Conservation (phyloP, 371 early-diverging fungal genomes). For the Mucor piriformis region DNA sequence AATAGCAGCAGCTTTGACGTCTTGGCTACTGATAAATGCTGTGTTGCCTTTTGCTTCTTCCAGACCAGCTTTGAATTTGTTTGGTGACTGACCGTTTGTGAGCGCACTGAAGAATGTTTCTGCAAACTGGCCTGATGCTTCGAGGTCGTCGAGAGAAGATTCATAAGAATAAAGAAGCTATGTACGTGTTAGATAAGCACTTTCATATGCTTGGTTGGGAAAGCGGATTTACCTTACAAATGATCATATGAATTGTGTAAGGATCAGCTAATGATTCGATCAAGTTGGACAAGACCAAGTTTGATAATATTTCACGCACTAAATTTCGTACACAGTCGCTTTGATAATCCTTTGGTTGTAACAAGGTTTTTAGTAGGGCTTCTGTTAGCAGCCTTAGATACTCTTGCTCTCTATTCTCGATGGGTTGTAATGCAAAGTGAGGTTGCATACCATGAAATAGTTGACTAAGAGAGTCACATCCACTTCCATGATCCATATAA, state of each 20-base stretch:
- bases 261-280: conserved; percentile 59
- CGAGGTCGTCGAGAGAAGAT: conserved; percentile 32
- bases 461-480: conserved; percentile 41
- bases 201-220: no score
- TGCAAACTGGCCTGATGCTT: conserved; percentile 35
- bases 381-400: conserved; percentile 56
- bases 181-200: not conserved
- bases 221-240: conserved; percentile 65
- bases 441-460: conserved; percentile 69
- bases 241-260: conserved; percentile 60
- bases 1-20: conserved; percentile 7
- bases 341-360: conserved; percentile 48
- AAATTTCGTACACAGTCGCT: conserved; percentile 59
- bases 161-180: conserved; percentile 37
- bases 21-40: conserved; percentile 8
- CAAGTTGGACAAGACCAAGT: conserved; percentile 49
- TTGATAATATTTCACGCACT: conserved; percentile 58
- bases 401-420: conserved; percentile 51
- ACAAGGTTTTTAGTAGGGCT: conserved; percentile 41
- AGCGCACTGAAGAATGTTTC: conserved; percentile 34
- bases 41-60: not conserved
- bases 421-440: conserved; percentile 55
- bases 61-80: not conserved
- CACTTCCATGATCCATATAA: conserved; percentile 55
- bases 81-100: conserved; percentile 15